phyloP scores from a whole-genome alignment of 768 basidiomycete species.

The Russula emetica region DNA sequence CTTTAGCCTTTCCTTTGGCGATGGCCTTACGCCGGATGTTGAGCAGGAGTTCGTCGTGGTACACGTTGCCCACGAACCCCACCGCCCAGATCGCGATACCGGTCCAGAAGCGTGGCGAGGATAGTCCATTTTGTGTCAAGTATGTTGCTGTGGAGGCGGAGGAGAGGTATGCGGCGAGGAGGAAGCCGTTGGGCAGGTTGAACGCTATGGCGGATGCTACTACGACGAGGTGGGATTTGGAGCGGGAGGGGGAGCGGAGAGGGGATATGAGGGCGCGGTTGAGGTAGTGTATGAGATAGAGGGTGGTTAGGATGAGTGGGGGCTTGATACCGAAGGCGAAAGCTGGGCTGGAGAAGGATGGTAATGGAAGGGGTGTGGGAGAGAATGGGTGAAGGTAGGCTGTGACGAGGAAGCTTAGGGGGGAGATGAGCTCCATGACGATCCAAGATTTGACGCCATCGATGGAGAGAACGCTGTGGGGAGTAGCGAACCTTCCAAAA shows the following conservation, averaged over 20 bases:
- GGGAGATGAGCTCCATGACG: conserved; percentile 67
- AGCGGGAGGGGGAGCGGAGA: conserved; percentile 73
- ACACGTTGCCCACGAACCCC: conserved; percentile 76
- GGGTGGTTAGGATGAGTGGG: conserved; percentile 43
- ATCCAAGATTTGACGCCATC: conserved; percentile 67
- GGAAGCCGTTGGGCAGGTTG: conserved; percentile 68
- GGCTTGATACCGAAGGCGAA: conserved; percentile 20
- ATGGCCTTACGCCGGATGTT: conserved; percentile 67
- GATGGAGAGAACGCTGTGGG: conserved; percentile 46
- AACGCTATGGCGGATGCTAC: conserved; percentile 52
- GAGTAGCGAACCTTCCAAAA: conserved; percentile 69
- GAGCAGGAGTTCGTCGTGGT: conserved; percentile 87
- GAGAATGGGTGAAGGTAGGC: conserved; percentile 50
- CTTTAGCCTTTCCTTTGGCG: conserved; percentile 34
- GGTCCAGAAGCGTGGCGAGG: conserved; percentile 50
- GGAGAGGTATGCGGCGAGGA: conserved; percentile 67
- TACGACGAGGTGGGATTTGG: conserved; percentile 67
- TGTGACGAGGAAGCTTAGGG: conserved; percentile 48
- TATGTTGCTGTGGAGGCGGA: conserved; percentile 49
- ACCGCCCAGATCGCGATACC: conserved; percentile 63
- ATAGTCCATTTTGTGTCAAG: conserved; percentile 34
- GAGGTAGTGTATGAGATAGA: conserved; percentile 73
- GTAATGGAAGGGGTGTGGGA: conserved; percentile 31
- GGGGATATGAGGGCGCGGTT: conserved; percentile 82
- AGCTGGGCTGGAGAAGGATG: conserved; percentile 41